Evolutionary conservation across 108 stramenopile species (phyloP).

Genomic region (Bacterosira constricta): DNA sequence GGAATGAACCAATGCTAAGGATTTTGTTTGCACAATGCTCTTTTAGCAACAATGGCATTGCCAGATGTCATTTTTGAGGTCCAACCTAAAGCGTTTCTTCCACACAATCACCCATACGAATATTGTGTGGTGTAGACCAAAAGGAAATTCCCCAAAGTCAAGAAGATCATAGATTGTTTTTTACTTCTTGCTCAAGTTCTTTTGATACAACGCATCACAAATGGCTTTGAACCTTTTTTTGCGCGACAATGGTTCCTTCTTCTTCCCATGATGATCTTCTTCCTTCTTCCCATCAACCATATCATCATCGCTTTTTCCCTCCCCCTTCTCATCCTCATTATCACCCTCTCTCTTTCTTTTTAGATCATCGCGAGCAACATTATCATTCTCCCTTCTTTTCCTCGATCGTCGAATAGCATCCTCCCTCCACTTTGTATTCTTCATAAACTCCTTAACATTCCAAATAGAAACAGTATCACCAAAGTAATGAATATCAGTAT

Average conservation of each 20-base stretch:
- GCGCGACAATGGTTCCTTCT: neutral
- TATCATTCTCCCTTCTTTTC: neutral
- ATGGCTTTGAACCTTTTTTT: neutral
- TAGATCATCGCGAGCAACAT: neutral
- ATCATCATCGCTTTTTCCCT: neutral
- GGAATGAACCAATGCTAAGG: too few relatives aligned
- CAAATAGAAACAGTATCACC: conserved; percentile 65
- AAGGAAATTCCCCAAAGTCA: too few relatives aligned
- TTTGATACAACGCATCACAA: neutral
- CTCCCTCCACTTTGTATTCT: conserved; percentile 65
- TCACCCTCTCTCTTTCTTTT: neutral
- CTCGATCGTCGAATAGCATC: conserved; percentile 58
- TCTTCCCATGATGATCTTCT: neutral
- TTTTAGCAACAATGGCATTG: too few relatives aligned
- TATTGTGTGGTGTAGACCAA: too few relatives aligned
- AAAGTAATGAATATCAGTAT: conserved; percentile 52
- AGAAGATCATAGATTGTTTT: too few relatives aligned
- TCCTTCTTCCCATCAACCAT: neutral
- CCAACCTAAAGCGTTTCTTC: too few relatives aligned
- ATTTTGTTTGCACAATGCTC: too few relatives aligned
- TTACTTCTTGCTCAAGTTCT: neutral
- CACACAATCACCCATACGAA: too few relatives aligned
- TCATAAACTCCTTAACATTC: conserved; percentile 49
- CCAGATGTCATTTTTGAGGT: too few relatives aligned
- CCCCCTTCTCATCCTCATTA: neutral